phyloP scores from a whole-genome alignment of 23 red algal genomes.

The Chondrus crispus region DNA sequence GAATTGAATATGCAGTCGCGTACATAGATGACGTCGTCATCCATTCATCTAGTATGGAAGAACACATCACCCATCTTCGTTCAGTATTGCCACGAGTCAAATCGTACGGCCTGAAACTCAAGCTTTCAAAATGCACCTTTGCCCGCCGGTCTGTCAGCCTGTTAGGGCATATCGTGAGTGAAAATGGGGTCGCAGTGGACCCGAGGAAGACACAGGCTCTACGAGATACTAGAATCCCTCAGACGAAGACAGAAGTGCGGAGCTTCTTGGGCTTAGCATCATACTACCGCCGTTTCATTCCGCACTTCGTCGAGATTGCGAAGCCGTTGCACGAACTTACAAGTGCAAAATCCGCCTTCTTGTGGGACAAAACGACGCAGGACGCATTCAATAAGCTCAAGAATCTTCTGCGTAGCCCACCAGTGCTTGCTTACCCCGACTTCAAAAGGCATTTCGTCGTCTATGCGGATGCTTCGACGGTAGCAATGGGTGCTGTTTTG shows the following conservation, averaged over 20 bases:
- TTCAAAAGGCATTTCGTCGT: background rate
- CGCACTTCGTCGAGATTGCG: background rate
- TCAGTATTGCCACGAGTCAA: background rate
- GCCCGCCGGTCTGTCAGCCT: background rate
- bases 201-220: background rate
- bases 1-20: background rate
- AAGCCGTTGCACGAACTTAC: background rate
- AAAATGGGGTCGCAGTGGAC: background rate
- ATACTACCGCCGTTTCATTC: background rate
- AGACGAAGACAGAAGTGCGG: background rate
- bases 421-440: background rate
- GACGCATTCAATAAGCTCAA: background rate
- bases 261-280: background rate
- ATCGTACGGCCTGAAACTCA: background rate
- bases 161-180: background rate
- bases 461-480: background rate
- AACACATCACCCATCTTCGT: background rate
- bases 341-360: background rate
- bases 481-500: background rate
- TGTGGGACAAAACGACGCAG: background rate
- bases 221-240: background rate
- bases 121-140: slow-evolving; percentile 11
- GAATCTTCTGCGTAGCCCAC: background rate
- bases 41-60: background rate
- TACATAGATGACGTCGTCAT: slow-evolving; percentile 13